Percentiles rank a stretch among this genome's conserved stretches.
Evolutionary conservation across 306 rosid genomes (phyloP).

Genomic region (Acacia confusa): DNA sequence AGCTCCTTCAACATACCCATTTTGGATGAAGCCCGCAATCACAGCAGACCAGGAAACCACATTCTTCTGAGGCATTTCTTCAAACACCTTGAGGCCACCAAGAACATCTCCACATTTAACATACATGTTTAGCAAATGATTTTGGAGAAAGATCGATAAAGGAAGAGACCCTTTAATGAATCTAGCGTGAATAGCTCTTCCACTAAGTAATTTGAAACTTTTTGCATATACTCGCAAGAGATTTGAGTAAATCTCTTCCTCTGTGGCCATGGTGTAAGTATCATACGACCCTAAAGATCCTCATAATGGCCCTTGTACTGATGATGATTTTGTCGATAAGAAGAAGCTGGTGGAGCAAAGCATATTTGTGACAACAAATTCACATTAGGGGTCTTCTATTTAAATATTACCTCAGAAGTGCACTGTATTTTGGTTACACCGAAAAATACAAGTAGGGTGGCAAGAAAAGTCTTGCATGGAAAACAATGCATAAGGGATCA

Average conservation of each 20-base stretch:
- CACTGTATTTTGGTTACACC: background rate
- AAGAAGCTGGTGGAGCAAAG: background rate
- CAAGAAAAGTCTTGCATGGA: too few relatives aligned
- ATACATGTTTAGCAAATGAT: slow-evolving; percentile 64
- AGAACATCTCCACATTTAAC: slow-evolving; percentile 48
- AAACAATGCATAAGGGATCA: too few relatives aligned
- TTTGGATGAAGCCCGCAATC: slow-evolving; percentile 60
- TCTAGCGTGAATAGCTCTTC: slow-evolving; percentile 64
- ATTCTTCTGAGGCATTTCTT: slow-evolving; percentile 67
- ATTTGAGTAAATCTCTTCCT: slow-evolving; percentile 42
- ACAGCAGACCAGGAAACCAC: slow-evolving; percentile 78
- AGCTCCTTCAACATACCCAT: slow-evolving; percentile 41
- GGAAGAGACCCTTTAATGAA: slow-evolving; percentile 53
- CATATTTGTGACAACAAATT: slow-evolving; percentile 14
- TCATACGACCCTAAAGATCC: slow-evolving; percentile 23
- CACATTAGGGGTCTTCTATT: background rate
- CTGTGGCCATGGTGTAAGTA: slow-evolving; percentile 4
- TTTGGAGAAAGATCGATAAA: slow-evolving; percentile 51
- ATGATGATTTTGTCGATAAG: slow-evolving; percentile 5
- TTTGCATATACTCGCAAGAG: slow-evolving; percentile 43
- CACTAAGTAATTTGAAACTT: slow-evolving; percentile 41
- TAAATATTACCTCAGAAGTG: background rate
- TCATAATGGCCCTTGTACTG: slow-evolving; percentile 13
- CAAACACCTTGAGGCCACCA: slow-evolving; percentile 63
- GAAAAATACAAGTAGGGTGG: too few relatives aligned